A percentile compares a stretch with the other conserved stretches of the same genome.
phyloP scores from a whole-genome alignment of 1,284 basidiomycete species.

The Pyrrhoderma lamaoense region DNA sequence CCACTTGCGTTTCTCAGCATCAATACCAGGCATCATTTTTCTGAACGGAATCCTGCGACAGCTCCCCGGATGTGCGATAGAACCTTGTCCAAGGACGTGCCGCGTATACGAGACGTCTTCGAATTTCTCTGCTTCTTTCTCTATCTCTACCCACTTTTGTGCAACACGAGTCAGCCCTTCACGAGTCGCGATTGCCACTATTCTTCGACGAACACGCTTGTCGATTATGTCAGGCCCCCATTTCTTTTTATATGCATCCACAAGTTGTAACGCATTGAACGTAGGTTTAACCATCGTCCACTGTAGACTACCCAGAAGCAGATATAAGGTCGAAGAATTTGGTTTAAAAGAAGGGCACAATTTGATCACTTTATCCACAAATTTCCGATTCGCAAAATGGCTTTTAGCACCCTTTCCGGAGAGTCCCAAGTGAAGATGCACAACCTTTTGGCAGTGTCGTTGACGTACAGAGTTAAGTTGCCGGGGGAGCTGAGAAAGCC shows the following conservation, averaged over 20 bases:
- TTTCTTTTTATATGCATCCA: constrained; percentile 37
- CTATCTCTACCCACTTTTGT: constrained; percentile 24
- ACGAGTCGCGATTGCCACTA: constrained; percentile 50
- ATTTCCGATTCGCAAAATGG: constrained; percentile 30
- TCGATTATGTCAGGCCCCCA: constrained; percentile 53
- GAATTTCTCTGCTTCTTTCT: too few relatives aligned
- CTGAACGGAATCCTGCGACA: constrained; percentile 23
- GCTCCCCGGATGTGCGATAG: constrained; percentile 14
- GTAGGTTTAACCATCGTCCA: constrained; percentile 43
- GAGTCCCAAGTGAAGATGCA: constrained; percentile 28
- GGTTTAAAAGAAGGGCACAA: constrained; percentile 46
- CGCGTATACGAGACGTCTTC: constrained; percentile 18
- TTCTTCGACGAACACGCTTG: constrained; percentile 47
- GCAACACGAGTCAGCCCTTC: constrained; percentile 51
- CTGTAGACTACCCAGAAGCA: constrained; percentile 47
- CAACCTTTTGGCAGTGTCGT: constrained; percentile 25
- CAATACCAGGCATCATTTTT: constrained; percentile 22
- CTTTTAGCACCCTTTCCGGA: constrained; percentile 18
- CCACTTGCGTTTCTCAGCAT: constrained; percentile 28
- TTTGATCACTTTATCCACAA: constrained; percentile 37
- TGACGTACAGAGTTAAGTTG: constrained; percentile 19
- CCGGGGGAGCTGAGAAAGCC: constrained; percentile 24
- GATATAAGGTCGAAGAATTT: constrained; percentile 52
- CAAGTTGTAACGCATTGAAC: constrained; percentile 35
- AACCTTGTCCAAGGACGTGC: constrained; percentile 23